Conservation (phyloP, 1,284 basidiomycete genomes). For the Puccinia coronata region DNA sequence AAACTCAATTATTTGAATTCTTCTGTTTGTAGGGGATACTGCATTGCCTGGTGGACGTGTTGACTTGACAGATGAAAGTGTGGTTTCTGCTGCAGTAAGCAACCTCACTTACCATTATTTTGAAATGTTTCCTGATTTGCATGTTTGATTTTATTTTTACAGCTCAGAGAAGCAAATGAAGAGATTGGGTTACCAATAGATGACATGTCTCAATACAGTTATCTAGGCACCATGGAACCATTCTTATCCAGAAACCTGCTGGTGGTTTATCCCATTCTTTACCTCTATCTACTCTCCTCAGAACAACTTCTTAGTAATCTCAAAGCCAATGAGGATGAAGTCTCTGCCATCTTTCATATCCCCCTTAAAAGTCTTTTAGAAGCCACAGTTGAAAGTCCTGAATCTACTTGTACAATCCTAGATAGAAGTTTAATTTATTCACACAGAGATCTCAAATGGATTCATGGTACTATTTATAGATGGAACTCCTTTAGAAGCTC, state of each 20-base stretch:
- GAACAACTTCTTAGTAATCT: not conserved
- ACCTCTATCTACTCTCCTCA: not conserved
- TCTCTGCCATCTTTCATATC: conserved; percentile 32
- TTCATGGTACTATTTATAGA: conserved; percentile 31
- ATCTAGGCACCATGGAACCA: conserved; percentile 19
- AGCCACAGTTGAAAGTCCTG: too few relatives aligned
- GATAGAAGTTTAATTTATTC: not conserved
- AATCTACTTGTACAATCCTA: not conserved
- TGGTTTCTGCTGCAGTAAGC: conserved; percentile 38
- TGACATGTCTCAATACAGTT: conserved; percentile 9
- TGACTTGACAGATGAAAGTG: conserved; percentile 11
- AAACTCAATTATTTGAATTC: too few relatives aligned
- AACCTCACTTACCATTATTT: not conserved
- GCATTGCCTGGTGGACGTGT: conserved; percentile 41
- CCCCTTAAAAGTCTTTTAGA: conserved; percentile 17
- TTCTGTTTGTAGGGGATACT: conserved; percentile 14
- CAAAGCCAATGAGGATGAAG: conserved; percentile 36
- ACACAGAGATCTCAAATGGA: conserved; percentile 29
- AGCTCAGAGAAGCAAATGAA: conserved; percentile 44
- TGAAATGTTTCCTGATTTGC: not conserved
- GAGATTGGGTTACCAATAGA: conserved; percentile 31
- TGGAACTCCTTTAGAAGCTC: conserved; percentile 22
- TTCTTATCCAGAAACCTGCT: conserved; percentile 38
- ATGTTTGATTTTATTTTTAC: not conserved
- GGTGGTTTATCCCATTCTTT: conserved; percentile 34